Percentiles rank a stretch among this genome's conserved stretches.
These are phyloP conservation scores for Magnolia changhungtana DNA, from an alignment of 164 flowering plant genomes.

Conservation along the genomic window DNA sequence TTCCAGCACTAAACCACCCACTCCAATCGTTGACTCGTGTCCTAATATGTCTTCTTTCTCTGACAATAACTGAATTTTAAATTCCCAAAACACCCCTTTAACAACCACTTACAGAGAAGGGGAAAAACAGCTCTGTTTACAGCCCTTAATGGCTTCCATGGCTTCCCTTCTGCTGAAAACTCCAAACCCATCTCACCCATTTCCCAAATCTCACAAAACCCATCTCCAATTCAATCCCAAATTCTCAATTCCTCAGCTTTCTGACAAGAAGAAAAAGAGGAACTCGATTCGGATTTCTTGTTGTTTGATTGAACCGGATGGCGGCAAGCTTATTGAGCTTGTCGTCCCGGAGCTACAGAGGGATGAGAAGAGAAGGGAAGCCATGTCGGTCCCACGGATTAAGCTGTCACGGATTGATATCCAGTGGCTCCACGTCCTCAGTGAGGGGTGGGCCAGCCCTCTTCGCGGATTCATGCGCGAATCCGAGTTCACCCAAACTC, in stretches of 20 bases:
- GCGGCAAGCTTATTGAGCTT: conserved; percentile 76
- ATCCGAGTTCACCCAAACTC: conserved; percentile 99
- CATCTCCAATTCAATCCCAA: conserved; percentile 12
- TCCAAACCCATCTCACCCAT: conserved; percentile 13
- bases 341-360: conserved; percentile 44
- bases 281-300: conserved; percentile 25
- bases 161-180: conserved; percentile 14
- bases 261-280: conserved; percentile 8
- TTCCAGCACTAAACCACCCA: neutral
- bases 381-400: conserved; percentile 45
- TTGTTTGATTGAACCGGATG: conserved; percentile 88
- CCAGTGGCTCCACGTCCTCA: conserved; percentile 80
- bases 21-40: too few relatives aligned
- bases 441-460: conserved; percentile 55
- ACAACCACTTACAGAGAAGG: too few relatives aligned
- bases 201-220: conserved; percentile 13
- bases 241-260: conserved; percentile 11
- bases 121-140: conserved; percentile 4
- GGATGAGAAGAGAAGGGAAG: conserved; percentile 48
- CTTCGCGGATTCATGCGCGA: conserved; percentile 81
- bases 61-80: neutral
- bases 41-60: too few relatives aligned
- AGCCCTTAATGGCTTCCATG: conserved; percentile 25
- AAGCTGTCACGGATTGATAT: conserved; percentile 67
- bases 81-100: neutral